Evolutionary conservation across 208 protist genomes (phyloP).

Genomic region (Trypanosomatidae sp.): DNA sequence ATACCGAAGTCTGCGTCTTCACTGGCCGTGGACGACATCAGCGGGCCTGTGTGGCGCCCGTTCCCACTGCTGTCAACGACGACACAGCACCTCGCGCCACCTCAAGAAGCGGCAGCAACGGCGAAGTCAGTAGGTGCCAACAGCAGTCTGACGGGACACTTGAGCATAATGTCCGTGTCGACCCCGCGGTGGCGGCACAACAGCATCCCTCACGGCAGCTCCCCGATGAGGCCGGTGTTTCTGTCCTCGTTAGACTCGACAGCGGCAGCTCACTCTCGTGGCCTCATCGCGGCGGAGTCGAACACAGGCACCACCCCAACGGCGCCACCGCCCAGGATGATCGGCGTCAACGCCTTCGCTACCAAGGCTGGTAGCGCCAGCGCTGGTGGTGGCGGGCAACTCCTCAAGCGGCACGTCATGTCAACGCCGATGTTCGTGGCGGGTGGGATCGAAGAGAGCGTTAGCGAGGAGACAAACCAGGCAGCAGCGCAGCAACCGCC

Average conservation of each 20-base stretch:
- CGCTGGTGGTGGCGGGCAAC: neutral
- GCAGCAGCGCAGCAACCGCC: neutral
- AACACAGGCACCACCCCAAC: neutral
- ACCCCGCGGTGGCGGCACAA: conserved; percentile 14
- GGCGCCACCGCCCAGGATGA: neutral
- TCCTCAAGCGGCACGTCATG: conserved; percentile 10
- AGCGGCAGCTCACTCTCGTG: conserved; percentile 18
- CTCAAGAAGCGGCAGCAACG: neutral
- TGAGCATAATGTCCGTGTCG: neutral
- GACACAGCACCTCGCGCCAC: neutral
- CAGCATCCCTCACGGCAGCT: conserved; percentile 22
- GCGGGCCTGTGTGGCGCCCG: neutral
- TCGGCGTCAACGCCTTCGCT: too few relatives aligned
- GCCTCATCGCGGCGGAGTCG: conserved; percentile 23
- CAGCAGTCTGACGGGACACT: conserved; percentile 1
- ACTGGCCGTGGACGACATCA: neutral
- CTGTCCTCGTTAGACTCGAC: conserved; percentile 26
- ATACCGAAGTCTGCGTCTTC: neutral
- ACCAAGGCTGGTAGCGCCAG: conserved; percentile 1
- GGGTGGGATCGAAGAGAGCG: conserved; percentile 2
- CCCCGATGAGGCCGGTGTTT: conserved; percentile 24
- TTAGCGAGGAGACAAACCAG: neutral
- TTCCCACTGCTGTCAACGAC: neutral
- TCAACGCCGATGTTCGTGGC: conserved; percentile 10
- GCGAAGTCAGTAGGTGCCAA: neutral